Evolutionary conservation across 2,329 filamentous ascomycete species (phyloP).

Genomic region (Paecilomyces formosus): DNA sequence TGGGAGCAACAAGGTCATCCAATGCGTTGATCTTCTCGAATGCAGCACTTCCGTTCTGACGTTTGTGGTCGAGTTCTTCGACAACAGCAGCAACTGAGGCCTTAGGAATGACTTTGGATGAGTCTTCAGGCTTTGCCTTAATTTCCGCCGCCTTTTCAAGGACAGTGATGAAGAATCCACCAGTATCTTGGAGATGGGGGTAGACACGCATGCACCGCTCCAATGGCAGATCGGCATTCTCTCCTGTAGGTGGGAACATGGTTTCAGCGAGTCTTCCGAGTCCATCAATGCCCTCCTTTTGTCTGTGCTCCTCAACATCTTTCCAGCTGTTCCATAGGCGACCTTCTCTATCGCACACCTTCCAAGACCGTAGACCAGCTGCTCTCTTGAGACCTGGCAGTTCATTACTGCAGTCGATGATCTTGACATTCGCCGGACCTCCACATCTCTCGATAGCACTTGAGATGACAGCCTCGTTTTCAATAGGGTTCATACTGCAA

Average conservation of each 20-base stretch:
- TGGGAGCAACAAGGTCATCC: conserved; percentile 31
- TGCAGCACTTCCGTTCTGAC: conserved; percentile 20
- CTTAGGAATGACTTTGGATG: conserved; percentile 26
- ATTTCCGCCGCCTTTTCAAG: conserved; percentile 88
- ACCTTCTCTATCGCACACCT: conserved; percentile 80
- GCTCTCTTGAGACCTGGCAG: conserved; percentile 69
- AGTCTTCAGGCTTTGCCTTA: conserved; percentile 63
- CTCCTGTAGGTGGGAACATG: conserved; percentile 71
- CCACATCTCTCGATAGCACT: conserved; percentile 87
- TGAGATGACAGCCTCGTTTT: conserved; percentile 89
- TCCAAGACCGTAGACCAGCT: conserved; percentile 74
- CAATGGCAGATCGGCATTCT: conserved; percentile 59
- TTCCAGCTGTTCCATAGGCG: conserved; percentile 75
- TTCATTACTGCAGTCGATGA: conserved; percentile 74
- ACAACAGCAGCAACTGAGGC: conserved; percentile 30
- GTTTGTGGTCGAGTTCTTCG: conserved; percentile 26
- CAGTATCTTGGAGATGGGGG: conserved; percentile 90
- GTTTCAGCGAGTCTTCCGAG: conserved; percentile 65
- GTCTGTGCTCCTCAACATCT: conserved; percentile 65
- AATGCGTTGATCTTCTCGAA: conserved; percentile 32
- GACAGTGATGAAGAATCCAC: conserved; percentile 95
- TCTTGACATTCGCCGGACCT: conserved; percentile 69
- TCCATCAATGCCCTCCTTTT: conserved; percentile 52
- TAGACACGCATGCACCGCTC: conserved; percentile 92
- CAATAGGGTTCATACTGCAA: conserved; percentile 96